Percentiles rank a stretch among this genome's conserved stretches.
Evolutionary conservation across 164 flowering plant species (phyloP).

Genomic region (Dillenia turbinata): DNA sequence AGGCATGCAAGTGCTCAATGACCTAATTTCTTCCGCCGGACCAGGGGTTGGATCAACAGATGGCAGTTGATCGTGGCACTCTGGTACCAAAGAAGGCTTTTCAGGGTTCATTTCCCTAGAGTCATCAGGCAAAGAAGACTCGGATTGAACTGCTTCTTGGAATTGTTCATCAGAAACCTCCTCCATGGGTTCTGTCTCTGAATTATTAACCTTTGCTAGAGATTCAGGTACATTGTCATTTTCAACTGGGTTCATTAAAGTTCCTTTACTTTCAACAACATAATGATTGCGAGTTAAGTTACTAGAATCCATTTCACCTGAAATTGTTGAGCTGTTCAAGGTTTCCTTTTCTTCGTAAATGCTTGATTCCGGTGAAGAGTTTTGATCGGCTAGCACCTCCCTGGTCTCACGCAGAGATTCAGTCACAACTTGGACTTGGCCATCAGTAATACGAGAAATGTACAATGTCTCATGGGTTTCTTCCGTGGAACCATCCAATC

Average conservation of each 20-base stretch:
- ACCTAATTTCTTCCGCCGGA: slow-evolving; percentile 18
- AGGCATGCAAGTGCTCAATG: slow-evolving; percentile 2
- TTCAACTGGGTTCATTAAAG: slow-evolving; percentile 4
- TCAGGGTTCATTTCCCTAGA: slow-evolving; percentile 9
- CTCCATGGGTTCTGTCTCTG: slow-evolving; percentile 11
- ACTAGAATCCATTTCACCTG: neutral
- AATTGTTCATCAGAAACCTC: slow-evolving; percentile 14
- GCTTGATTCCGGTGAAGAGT: slow-evolving; percentile 8
- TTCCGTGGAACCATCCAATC: slow-evolving; percentile 15
- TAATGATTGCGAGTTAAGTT: neutral
- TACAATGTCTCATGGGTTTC: slow-evolving; percentile 14
- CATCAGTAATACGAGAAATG: slow-evolving; percentile 15
- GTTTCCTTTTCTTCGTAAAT: neutral
- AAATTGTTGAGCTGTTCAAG: neutral
- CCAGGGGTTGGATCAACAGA: slow-evolving; percentile 9
- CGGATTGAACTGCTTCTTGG: slow-evolving; percentile 4
- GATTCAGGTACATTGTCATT: slow-evolving; percentile 2
- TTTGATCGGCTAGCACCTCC: slow-evolving; percentile 25
- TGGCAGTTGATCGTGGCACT: slow-evolving; percentile 9
- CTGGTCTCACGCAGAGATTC: slow-evolving; percentile 10
- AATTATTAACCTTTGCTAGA: slow-evolving; percentile 4
- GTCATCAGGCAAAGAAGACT: slow-evolving; percentile 5
- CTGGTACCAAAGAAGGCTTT: slow-evolving; percentile 5
- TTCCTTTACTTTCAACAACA: neutral
- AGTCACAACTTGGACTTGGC: slow-evolving; percentile 11